Percentiles rank a stretch among this genome's conserved stretches.
Evolutionary conservation across 2,329 filamentous ascomycete species (phyloP).

Genomic region (Stachybotrys echinatus): DNA sequence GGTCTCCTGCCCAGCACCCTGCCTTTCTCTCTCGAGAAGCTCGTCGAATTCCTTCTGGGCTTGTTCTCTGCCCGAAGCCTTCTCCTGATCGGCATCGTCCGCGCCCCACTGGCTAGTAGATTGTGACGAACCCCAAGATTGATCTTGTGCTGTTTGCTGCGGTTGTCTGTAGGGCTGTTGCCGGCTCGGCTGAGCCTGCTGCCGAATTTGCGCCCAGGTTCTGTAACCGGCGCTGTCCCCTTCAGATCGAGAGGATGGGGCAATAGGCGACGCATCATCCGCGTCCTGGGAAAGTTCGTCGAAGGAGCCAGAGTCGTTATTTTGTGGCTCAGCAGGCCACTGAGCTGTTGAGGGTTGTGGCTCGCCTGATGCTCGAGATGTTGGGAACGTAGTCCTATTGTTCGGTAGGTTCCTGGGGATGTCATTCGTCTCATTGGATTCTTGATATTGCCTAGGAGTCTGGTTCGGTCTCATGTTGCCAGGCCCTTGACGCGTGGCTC

Average conservation of each 20-base stretch:
- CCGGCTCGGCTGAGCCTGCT: not conserved
- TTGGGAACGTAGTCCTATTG: too few relatives aligned
- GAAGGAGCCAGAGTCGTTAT: not conserved
- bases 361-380: too few relatives aligned
- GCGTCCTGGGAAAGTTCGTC: not conserved
- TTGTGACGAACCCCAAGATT: not conserved
- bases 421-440: too few relatives aligned
- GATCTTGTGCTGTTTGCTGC: not conserved
- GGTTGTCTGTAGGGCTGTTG: not conserved
- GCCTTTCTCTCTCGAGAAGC: slow-evolving; percentile 40
- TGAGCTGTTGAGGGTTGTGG: not conserved
- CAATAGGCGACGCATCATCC: not conserved
- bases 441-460: too few relatives aligned
- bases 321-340: not conserved
- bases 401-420: too few relatives aligned
- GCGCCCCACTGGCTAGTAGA: slow-evolving; percentile 14
- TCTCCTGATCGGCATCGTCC: slow-evolving; percentile 28
- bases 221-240: not conserved
- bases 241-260: not conserved
- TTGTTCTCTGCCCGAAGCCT: slow-evolving; percentile 31
- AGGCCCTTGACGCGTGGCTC: too few relatives aligned
- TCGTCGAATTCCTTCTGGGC: slow-evolving; percentile 47
- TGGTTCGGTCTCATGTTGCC: too few relatives aligned
- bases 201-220: not conserved
- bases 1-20: slow-evolving; percentile 19